phyloP scores from a whole-genome alignment of 2,329 filamentous ascomycete species.

The Aureobasidium sp. region DNA sequence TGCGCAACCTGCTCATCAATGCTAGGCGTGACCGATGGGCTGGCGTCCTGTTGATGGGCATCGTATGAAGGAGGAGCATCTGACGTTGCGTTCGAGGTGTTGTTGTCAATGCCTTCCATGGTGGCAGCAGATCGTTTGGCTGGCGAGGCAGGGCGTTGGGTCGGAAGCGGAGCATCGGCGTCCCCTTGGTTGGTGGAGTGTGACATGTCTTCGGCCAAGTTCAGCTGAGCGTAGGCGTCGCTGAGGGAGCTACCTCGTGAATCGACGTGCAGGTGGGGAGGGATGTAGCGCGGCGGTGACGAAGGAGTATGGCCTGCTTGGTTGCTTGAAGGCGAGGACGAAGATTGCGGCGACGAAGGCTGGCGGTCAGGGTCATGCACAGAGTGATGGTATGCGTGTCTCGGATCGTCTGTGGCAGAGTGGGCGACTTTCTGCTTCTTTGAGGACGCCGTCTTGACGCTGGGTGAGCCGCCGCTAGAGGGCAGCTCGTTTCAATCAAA shows the following conservation, averaged over 20 bases:
- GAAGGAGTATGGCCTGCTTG: conserved; percentile 14
- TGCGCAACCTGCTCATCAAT: conserved; percentile 65
- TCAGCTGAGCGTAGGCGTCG: conserved; percentile 44
- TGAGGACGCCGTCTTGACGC: conserved; percentile 18
- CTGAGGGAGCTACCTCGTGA: conserved; percentile 32
- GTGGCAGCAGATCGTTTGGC: conserved; percentile 47
- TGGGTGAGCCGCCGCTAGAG: conserved; percentile 14
- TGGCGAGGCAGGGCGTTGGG: conserved; percentile 39
- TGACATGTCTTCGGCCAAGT: conserved; percentile 37
- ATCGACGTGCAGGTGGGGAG: conserved; percentile 42
- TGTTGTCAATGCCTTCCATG: conserved; percentile 38
- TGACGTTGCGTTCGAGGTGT: neutral
- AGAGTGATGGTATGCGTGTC: conserved; percentile 15
- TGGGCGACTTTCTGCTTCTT: conserved; percentile 40
- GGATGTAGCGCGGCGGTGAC: conserved; percentile 40
- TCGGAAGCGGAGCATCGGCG: neutral
- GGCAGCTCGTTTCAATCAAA: conserved; percentile 11
- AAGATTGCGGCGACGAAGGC: conserved; percentile 14
- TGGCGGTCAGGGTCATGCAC: conserved; percentile 14
- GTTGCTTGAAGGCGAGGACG: conserved; percentile 16
- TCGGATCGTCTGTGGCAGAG: conserved; percentile 18
- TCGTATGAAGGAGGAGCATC: conserved; percentile 20
- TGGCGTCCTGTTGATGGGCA: conserved; percentile 13
- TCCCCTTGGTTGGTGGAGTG: conserved; percentile 21
- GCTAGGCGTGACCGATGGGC: conserved; percentile 27